Base-by-base conservation (phyloP, 2,329 filamentous ascomycete genomes). In the Aspergillus novofumigatus region DNA sequence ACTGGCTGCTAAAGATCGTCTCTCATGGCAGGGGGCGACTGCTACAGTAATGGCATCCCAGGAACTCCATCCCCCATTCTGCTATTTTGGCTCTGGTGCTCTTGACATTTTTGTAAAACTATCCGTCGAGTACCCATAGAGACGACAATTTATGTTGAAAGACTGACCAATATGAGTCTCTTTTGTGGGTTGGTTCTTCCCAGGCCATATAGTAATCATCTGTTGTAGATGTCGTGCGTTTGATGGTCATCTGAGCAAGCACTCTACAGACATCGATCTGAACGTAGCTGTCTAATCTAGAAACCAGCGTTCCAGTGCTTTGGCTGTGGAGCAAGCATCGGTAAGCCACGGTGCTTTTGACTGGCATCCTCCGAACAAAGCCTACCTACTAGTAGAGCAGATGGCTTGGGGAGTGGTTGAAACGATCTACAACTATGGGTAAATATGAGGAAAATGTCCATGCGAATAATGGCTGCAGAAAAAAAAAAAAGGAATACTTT, bases 391-490 rank as follows among this genome's bases (percentile, higher is more conserved):
- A 29, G 9, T 29, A 29, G 52, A 55, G 53, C 25, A 14, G 53
- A 52, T 28, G 44, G 49, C 32, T 44, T 47, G 53, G 35, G 49
- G 20, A 38, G 14, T 26, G 20, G 42, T 53, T 32, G 32, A 54
- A 28, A 47, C 54, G 61, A 63, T 59, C 61, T 59, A 61, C 57
- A 59, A 62, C 4, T 1, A 28, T 25, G n/a, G 14, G 14, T 49
- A 26, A 9, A 17, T 2, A 23, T 49, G n/a, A 49, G 28, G 17
- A 8, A 49, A 9, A 28, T 26, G n/a, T 10, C n/a, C n/a, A 20
- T 11, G 20, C 14, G 4, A 49, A 25, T 38, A 17, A 38, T 38
- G 14, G 32, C 32, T 38, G 32, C 14, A 5, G 5, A 38, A 35
- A 35, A 11, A 38, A 35, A 35, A 11, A 35, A 38, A 38, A 17